Evolutionary conservation across 2,329 filamentous ascomycete genomes (phyloP), one percentile per base, ranked within the genome.

Genomic region (Sarocladium strictum): DNA sequence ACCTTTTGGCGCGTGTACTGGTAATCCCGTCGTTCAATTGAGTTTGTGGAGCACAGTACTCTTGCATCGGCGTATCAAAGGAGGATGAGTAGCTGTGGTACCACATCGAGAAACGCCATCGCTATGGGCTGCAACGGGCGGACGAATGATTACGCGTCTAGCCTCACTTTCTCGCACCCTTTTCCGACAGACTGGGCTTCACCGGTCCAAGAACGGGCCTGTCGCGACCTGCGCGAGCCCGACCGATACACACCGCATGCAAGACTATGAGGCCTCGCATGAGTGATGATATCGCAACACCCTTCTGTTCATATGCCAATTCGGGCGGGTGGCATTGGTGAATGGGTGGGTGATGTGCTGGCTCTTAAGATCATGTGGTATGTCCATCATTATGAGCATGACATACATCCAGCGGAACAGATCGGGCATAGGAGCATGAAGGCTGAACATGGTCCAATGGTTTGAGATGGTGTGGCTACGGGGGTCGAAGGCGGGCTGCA

Each of bases 131-230:
- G n/a, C n/a, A 35, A 14, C 3, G 43, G 43, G 24, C 19, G 43
- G 43, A 23, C 38, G 17, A 43, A 35, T 51, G 47, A 10, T 15
- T 5, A 29, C 9, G 24, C 15, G 17, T 35, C 21, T 5, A 35
- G 43, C 43, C 43, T 47, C 43, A 47, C 43, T 47, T 47, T 47
- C 29, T 59, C 61, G 62, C 58, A 57, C 60, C 17, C 37, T 51
- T 43, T 55, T 52, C 29, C 23, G n/a, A 51, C 43, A 27, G 21
- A 15, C 43, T 47, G 43, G 43, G 43, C 43, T 47, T 47, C 43
- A 47, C 43, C 43, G 43, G 43, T 47, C n/a, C 23, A 29, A 47
- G 23, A n/a, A 27, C 9, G 12, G 40, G 43, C 23, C 3, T 23
- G 43, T 29, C 12, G 43, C 21, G 11, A 24, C 43, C 23, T 27